Base-by-base conservation (phyloP, 1,139 yeast genomes). In the Suhomyces anneliseae region DNA sequence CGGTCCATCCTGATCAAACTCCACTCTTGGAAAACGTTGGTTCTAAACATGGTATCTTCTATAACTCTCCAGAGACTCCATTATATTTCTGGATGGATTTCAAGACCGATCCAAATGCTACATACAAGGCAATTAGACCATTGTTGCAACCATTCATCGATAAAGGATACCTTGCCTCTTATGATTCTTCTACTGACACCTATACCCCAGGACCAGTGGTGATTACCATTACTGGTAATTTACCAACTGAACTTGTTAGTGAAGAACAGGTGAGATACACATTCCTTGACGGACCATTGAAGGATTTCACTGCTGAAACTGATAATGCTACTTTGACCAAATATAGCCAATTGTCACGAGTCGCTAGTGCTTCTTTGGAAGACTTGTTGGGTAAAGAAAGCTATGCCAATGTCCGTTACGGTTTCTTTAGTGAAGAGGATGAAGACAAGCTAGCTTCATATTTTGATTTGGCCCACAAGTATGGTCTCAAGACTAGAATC, bases 21-120 rank as follows among this genome's bases (percentile, higher is more conserved):
- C 61, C 63, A 1, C 45, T 51, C 12, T 27, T 55, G 33, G 62
- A 57, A n/a, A 39, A 43, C 7, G 33, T 44, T 11, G 52, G 43
- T 3, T 36, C 52, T 10, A 69, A 64, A 41, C 60, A 66, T 46
- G 68, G 77, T 9, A 60, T 73, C 3, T 74, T 66, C 52, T 74
- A 60, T 53, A 69, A 73, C 50, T 62, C 69, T 8, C 77, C 78
- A 2, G 78, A 70, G 44, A 59, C 66, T 32, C 69, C 73, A 12
- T 55, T 72, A 40, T 68, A 70, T 49, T 62, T 74, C 39, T 73
- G 78, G 78, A 59, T 74, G 57, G 79, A 74, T 52, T 64, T 73
- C 43, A 74, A 74, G 48, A 69, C 76, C 2, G 68, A 69, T 7
- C 68, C 76, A 1, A 55, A 63, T 35, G 54, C 57, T 24, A 70